Conservation (phyloP, 148 eudicot genomes). For the Rhododendron kiyosumense region DNA sequence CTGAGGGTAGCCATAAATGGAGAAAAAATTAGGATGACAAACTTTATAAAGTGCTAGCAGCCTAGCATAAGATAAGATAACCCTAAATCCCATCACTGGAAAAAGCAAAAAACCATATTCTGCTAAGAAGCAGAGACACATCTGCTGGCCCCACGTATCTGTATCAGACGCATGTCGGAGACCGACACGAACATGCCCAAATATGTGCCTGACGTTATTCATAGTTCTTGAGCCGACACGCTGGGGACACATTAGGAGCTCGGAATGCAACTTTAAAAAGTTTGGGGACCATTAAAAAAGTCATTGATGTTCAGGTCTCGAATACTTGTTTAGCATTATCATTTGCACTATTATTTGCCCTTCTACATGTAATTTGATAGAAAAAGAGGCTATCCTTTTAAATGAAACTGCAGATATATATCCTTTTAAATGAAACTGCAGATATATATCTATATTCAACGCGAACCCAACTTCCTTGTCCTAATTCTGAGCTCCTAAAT, state of each 20-base stretch:
- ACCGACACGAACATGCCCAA: background rate
- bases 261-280: background rate
- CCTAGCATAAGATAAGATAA: background rate
- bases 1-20: slow-evolving; percentile 14
- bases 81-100: background rate
- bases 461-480: background rate
- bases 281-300: background rate
- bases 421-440: too few species aligned
- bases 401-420: background rate
- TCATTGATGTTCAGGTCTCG: background rate
- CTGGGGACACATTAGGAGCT: background rate
- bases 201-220: background rate
- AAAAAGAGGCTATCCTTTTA: background rate
- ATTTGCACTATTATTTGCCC: background rate
- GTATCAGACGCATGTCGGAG: background rate
- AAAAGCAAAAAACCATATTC: background rate
- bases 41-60: background rate
- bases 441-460: background rate
- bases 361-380: background rate
- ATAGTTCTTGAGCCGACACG: background rate
- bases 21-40: background rate
- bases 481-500: slow-evolving; percentile 2
- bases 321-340: background rate
- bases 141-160: background rate
- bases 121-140: background rate